A percentile compares a stretch with the other conserved stretches of the same genome.
These are phyloP conservation scores for Lanmaoa rubissima DNA, from an alignment of 768 basidiomycete species.

Conservation along the genomic window DNA sequence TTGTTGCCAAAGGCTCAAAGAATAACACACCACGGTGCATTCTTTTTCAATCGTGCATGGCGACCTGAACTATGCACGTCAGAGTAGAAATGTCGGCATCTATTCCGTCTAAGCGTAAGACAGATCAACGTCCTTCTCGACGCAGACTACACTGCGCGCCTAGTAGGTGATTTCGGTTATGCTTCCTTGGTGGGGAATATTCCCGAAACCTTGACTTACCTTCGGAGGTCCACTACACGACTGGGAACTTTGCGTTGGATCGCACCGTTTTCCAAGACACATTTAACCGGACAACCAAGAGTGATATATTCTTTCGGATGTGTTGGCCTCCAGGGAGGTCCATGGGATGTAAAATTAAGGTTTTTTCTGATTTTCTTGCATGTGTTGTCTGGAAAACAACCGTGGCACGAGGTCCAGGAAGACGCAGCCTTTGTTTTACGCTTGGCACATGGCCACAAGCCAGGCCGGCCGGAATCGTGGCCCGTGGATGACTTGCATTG, in stretches of 20 bases:
- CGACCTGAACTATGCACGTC: background rate
- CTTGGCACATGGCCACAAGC: background rate
- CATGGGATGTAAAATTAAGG: background rate
- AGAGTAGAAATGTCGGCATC: background rate
- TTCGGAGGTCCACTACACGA: background rate
- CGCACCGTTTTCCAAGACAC: background rate
- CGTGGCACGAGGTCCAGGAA: background rate
- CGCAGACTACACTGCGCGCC: background rate
- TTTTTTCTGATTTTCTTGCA: background rate
- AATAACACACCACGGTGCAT: background rate
- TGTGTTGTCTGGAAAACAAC: background rate
- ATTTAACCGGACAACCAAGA: background rate
- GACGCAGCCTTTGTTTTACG: background rate
- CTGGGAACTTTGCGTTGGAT: background rate
- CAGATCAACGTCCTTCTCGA: background rate
- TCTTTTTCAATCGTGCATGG: background rate
- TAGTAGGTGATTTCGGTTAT: background rate
- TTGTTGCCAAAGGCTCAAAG: background rate
- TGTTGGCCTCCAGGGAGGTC: background rate
- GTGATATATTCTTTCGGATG: background rate
- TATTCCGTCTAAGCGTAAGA: background rate
- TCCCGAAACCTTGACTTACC: background rate
- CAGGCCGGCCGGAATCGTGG: background rate
- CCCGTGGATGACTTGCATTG: background rate
- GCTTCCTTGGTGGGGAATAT: background rate